Evolutionary conservation across 2,329 filamentous ascomycete genomes (phyloP).

Genomic region (Truncatella angustata): DNA sequence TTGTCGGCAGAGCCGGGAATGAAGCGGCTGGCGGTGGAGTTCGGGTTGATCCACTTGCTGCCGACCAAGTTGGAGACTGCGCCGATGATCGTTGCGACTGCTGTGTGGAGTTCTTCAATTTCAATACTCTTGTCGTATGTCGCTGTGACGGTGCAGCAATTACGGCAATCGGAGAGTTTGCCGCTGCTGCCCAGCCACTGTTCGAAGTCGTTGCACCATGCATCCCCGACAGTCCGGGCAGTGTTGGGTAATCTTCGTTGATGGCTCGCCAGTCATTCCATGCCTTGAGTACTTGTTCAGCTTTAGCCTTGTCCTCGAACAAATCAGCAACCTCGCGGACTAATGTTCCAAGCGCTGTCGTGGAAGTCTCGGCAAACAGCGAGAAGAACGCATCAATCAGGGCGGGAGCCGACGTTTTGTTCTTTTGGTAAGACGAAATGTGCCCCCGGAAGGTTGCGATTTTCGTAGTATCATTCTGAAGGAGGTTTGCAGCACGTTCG

Average conservation of each 20-base stretch:
- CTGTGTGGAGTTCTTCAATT: constrained; percentile 54
- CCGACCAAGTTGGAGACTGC: constrained; percentile 14
- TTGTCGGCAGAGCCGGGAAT: constrained; percentile 30
- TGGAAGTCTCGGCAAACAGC: constrained; percentile 75
- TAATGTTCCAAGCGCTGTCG: constrained; percentile 80
- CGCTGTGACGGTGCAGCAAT: constrained; percentile 41
- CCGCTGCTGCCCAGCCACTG: constrained; percentile 58
- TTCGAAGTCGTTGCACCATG: constrained; percentile 57
- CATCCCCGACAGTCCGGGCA: constrained; percentile 73
- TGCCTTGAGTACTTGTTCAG: constrained; percentile 70
- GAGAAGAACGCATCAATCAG: constrained; percentile 87
- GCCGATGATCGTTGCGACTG: constrained; percentile 31
- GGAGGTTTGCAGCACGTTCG: constrained; percentile 77
- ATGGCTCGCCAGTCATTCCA: constrained; percentile 97
- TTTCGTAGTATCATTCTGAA: constrained; percentile 74
- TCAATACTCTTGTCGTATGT: constrained; percentile 54
- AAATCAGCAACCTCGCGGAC: constrained; percentile 90
- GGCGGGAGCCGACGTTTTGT: constrained; percentile 66
- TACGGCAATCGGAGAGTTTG: constrained; percentile 54
- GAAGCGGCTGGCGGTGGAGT: constrained; percentile 18
- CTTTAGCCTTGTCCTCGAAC: constrained; percentile 79
- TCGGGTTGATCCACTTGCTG: constrained; percentile 9
- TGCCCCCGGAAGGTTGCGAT: constrained; percentile 73
- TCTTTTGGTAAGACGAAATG: constrained; percentile 75
- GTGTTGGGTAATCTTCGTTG: constrained; percentile 90